Percentiles rank a stretch among this genome's conserved stretches.
Evolutionary conservation across 495 filamentous ascomycete species (phyloP).

Genomic region (Penicillium tannophilum): DNA sequence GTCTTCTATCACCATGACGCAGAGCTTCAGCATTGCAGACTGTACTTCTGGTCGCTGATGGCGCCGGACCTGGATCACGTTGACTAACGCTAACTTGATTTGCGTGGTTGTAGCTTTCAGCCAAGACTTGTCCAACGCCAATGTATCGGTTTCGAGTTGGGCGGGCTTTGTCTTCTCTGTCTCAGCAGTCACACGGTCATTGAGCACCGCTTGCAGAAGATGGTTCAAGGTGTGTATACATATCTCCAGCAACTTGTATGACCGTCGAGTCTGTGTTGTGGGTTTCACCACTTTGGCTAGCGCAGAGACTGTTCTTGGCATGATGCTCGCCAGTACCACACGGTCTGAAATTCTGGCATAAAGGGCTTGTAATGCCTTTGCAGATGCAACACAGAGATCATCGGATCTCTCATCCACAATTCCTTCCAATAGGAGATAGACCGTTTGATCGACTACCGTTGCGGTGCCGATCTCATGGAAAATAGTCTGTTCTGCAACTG

Average conservation of each 20-base stretch:
- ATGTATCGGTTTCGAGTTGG: constrained; percentile 36
- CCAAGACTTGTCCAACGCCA: constrained; percentile 64
- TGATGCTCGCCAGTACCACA: constrained; percentile 74
- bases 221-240: constrained; percentile 61
- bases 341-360: constrained; percentile 65
- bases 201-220: constrained; percentile 65
- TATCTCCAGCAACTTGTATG: constrained; percentile 62
- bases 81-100: constrained; percentile 81
- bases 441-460: constrained; percentile 77
- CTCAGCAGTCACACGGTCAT: constrained; percentile 48
- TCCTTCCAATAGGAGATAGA: constrained; percentile 79
- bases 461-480: constrained; percentile 51
- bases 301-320: constrained; percentile 85
- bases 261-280: constrained; percentile 62
- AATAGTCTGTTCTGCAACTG: constrained; percentile 59
- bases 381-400: constrained; percentile 66
- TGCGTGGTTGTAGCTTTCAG: constrained; percentile 78
- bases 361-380: constrained; percentile 64
- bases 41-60: constrained; percentile 75
- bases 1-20: constrained; percentile 70
- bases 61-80: constrained; percentile 73
- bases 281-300: constrained; percentile 75
- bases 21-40: constrained; percentile 66
- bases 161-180: constrained; percentile 21
- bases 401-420: constrained; percentile 60